Conservation (phyloP, 192 early-diverging fungal genomes). For the Mortierella antarctica region DNA sequence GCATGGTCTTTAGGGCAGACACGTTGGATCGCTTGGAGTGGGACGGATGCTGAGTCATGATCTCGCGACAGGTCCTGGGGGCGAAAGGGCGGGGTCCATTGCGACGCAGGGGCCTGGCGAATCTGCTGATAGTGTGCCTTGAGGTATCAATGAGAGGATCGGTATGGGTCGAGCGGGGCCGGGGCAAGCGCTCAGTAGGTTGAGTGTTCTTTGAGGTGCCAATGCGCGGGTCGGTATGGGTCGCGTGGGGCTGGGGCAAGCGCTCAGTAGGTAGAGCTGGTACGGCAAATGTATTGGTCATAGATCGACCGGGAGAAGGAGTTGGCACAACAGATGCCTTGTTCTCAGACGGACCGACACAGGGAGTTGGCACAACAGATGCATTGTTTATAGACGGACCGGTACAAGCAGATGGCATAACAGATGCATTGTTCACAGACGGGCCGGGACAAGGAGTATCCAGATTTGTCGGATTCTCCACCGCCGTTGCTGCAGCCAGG, state of each 20-base stretch:
- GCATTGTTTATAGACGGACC: not conserved
- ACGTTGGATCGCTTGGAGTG: slow-evolving; percentile 3
- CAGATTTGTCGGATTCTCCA: not conserved
- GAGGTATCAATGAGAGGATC: not conserved
- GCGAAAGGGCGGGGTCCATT: slow-evolving; percentile 11
- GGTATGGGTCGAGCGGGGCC: not conserved
- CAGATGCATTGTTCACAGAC: not conserved
- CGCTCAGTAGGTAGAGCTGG: slow-evolving; percentile 1
- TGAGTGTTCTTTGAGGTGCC: not conserved
- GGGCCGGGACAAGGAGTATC: too few relatives aligned
- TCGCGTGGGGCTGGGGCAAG: not conserved
- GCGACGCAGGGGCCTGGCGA: not conserved
- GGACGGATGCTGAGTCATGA: slow-evolving; percentile 22
- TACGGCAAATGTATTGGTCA: slow-evolving; percentile 11
- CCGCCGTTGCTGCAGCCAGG: too few relatives aligned
- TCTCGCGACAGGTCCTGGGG: slow-evolving; percentile 30
- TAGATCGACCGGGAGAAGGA: not conserved
- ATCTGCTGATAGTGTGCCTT: not conserved
- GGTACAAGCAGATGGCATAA: not conserved
- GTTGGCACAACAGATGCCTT: too few relatives aligned
- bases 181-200: too few relatives aligned
- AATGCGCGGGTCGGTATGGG: not conserved
- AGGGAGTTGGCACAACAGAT: not conserved
- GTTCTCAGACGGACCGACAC: too few relatives aligned
- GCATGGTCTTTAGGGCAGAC: slow-evolving; percentile 13